A percentile compares a stretch with the other conserved stretches of the same genome.
These are phyloP conservation scores for Sphaerosporella brunnea DNA, from an alignment of 495 filamentous ascomycete species.

Conservation along the genomic window DNA sequence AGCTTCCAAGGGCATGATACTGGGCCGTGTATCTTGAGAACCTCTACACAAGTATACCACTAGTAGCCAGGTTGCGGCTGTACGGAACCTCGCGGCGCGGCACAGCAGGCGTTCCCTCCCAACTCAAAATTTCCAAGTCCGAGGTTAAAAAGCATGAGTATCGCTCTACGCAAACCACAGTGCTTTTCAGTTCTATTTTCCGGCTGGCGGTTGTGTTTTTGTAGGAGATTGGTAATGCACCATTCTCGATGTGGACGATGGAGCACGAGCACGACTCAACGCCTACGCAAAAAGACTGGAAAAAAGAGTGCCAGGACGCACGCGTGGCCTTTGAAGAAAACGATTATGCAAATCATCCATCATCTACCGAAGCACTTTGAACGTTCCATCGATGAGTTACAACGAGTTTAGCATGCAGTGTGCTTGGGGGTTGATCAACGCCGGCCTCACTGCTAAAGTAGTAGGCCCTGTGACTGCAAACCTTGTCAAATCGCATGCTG, in stretches of 20 bases:
- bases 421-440: not conserved
- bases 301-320: too few species aligned
- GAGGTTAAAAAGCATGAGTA: not conserved
- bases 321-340: too few species aligned
- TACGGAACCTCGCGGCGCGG: not conserved
- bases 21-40: slow-evolving; percentile 11
- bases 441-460: too few species aligned
- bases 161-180: not conserved
- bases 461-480: not conserved
- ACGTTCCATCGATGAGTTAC: too few species aligned
- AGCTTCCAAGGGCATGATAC: not conserved
- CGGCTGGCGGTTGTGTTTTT: slow-evolving; percentile 10
- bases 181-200: not conserved
- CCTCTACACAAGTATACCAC: not conserved
- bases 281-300: slow-evolving; percentile 2
- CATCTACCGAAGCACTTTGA: too few species aligned
- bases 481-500: not conserved
- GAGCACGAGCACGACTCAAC: slow-evolving; percentile 5
- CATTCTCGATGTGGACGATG: not conserved
- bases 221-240: not conserved
- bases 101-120: not conserved
- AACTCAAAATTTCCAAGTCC: slow-evolving; percentile 7
- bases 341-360: too few species aligned
- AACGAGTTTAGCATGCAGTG: not conserved
- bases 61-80: not conserved